phyloP scores from a whole-genome alignment of 176 grass and related monocot species.

The Zoysia japonica region DNA sequence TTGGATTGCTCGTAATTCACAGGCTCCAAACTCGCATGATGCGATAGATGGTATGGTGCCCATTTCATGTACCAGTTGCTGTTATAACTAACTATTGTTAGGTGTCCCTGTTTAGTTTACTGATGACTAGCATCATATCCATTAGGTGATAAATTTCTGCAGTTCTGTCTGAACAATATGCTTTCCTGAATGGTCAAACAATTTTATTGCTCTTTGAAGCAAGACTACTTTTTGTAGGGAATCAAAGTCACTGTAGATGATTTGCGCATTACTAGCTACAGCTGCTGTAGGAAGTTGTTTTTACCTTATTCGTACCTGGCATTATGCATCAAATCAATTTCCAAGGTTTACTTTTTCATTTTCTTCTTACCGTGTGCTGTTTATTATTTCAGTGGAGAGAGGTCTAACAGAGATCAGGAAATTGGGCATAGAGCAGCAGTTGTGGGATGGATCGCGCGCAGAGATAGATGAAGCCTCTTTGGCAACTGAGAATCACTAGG shows the following conservation, averaged over 20 bases:
- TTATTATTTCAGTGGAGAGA: conserved; percentile 83
- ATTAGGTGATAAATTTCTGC: no score
- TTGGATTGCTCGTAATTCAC: conserved; percentile 75
- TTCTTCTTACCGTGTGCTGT: conserved; percentile 18
- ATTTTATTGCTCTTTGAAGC: neutral
- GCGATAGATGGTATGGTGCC: conserved; percentile 77
- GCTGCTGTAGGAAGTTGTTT: neutral
- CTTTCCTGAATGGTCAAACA: neutral
- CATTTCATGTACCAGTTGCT: conserved; percentile 8
- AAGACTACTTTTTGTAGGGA: neutral
- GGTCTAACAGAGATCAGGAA: conserved; percentile 90
- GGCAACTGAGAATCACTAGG: conserved; percentile 49
- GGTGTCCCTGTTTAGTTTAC: neutral
- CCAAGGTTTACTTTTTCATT: neutral
- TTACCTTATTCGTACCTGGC: no score
- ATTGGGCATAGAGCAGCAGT: conserved; percentile 74
- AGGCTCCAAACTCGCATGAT: conserved; percentile 89
- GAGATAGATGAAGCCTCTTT: conserved; percentile 72
- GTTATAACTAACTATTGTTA: conserved; percentile 2
- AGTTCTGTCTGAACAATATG: neutral
- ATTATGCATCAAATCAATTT: no score
- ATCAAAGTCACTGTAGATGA: neutral
- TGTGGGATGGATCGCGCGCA: conserved; percentile 84
- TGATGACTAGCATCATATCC: neutral
- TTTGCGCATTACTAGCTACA: neutral